phyloP scores from a whole-genome alignment of 1,284 basidiomycete genomes.

The Trametes pubescens region DNA sequence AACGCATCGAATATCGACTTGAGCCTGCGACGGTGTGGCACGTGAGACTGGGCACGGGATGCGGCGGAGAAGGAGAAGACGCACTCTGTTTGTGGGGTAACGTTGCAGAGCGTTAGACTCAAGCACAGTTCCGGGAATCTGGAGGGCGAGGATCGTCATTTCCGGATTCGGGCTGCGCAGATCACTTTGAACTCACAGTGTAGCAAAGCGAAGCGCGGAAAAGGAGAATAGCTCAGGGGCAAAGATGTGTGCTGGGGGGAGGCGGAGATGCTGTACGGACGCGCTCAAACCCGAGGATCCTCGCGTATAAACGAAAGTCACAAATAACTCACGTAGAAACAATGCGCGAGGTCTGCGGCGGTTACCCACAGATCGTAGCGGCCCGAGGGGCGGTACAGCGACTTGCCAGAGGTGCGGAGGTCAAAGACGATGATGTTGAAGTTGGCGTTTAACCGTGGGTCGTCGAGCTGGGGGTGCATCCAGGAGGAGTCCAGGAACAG shows the following conservation, averaged over 20 bases:
- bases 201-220: conserved; percentile 63
- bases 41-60: conserved; percentile 20
- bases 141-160: conserved; percentile 18
- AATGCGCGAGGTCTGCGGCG: conserved; percentile 75
- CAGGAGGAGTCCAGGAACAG: conserved; percentile 72
- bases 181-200: conserved; percentile 54
- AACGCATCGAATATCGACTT: conserved; percentile 65
- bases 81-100: conserved; percentile 73
- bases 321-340: conserved; percentile 58
- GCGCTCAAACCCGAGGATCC: conserved; percentile 10
- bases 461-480: conserved; percentile 71
- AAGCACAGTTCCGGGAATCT: conserved; percentile 78
- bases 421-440: conserved; percentile 81
- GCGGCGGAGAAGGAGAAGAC: conserved; percentile 36
- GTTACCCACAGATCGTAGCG: conserved; percentile 77
- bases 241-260: conserved; percentile 75
- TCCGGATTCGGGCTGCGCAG: not conserved
- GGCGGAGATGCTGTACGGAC: conserved; percentile 57
- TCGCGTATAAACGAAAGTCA: not conserved
- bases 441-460: conserved; percentile 60
- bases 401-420: conserved; percentile 71
- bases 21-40: conserved; percentile 48
- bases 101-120: conserved; percentile 73
- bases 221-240: conserved; percentile 57
- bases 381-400: conserved; percentile 58